Base-by-base conservation (phyloP, 306 rosid genomes). In the Glycine latifolia region DNA sequence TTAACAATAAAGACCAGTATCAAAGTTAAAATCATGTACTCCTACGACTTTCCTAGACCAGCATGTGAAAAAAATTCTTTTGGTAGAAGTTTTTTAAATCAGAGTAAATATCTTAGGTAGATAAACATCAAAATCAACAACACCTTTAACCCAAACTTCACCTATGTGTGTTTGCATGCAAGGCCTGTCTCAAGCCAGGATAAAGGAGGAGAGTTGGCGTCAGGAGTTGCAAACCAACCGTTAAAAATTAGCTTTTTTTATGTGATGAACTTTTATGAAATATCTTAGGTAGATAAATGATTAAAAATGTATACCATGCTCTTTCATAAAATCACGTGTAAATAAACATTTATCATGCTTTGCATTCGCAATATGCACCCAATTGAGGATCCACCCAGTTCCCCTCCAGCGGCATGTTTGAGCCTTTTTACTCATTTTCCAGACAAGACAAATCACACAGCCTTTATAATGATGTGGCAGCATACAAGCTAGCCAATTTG, bases 311-410 rank as follows among this genome's bases (percentile, higher is more conserved):
- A 35, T 46, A 15, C 26, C 16, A 54, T 5, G n/a, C 17, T 55
- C 54, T 67, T 56, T 16, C 41, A 46, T 11, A 26, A 73, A 82
- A 58, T 67, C 54, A 67, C 59, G 9, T 47, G 49, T 55, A 47
- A 54, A 66, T 75, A 75, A 44, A n/a, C 31, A 65, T 75, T 63
- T 65, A 65, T 65, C 75, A 66, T 66, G 80, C 69, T 65, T 67
- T 56, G 71, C 70, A 8, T 81, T 65, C 39, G 60, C 39, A 31
- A 46, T 44, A 75, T 11, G 65, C 66, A 5, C 46, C 46, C 15
- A 63, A 35, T 33, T 33, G 68, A 13, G 44, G 15, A 63, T 26
- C 33, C 33, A 60, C 65, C 39, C 60, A 80, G 47, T 53, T 71
- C 72, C 77, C 78, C 44, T 59, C 3, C 41, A 55, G 33, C 67